Percentiles rank a stretch among this genome's conserved stretches.
These are phyloP conservation scores for Annulohypoxylon maeteangense DNA, from an alignment of 495 filamentous ascomycete genomes.

Conservation along the genomic window DNA sequence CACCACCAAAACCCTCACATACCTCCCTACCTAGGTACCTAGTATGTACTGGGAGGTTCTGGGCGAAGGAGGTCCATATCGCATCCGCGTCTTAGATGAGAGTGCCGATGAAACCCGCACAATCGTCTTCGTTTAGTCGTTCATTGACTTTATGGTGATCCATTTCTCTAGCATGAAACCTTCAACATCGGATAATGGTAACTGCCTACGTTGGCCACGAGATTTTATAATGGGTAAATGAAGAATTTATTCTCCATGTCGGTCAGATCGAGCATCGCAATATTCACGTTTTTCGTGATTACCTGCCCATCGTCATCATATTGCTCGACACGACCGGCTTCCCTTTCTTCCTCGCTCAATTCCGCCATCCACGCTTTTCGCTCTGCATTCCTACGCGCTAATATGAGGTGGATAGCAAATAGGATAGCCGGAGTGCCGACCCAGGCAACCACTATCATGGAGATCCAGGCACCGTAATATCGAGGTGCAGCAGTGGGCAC, in stretches of 20 bases:
- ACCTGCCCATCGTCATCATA: background rate
- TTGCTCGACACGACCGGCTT: background rate
- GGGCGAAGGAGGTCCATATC: too few species aligned
- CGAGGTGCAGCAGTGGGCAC: constrained; percentile 11
- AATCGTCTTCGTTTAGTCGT: too few species aligned
- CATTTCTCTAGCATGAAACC: too few species aligned
- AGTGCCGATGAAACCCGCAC: too few species aligned
- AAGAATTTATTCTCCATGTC: constrained; percentile 18
- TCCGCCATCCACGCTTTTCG: background rate
- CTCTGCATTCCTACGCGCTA: constrained; percentile 1
- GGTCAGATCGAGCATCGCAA: constrained; percentile 14
- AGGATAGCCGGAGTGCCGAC: constrained; percentile 7
- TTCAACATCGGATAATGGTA: background rate
- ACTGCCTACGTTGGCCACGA: background rate
- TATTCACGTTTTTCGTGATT: constrained; percentile 8
- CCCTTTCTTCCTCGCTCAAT: background rate
- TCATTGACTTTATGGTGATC: too few species aligned
- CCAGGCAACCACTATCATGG: constrained; percentile 12
- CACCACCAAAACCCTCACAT: too few species aligned
- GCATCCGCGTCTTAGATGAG: too few species aligned
- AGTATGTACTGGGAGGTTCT: too few species aligned
- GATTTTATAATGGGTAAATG: constrained; percentile 10
- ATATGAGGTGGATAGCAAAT: background rate
- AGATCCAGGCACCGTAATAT: constrained; percentile 22
- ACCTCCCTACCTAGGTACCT: too few species aligned